Conservation (phyloP, 192 early-diverging fungal genomes). For the Spinellus fusiger region DNA sequence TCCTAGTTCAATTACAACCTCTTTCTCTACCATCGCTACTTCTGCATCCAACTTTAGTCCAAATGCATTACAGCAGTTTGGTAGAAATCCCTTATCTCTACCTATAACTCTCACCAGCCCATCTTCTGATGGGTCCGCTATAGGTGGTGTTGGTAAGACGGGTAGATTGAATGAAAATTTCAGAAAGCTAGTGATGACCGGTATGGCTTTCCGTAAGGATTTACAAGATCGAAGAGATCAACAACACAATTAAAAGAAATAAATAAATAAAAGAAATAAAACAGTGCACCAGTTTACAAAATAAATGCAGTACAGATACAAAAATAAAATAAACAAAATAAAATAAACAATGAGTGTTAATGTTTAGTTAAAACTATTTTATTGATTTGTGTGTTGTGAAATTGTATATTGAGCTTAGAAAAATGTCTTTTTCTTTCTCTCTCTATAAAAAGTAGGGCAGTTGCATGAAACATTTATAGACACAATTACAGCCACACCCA, state of each 20-base stretch:
- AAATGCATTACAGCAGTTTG: neutral
- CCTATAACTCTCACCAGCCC: neutral
- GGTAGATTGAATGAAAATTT: constrained; percentile 35
- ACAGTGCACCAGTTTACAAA: no score
- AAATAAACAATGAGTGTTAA: no score
- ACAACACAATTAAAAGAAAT: constrained; percentile 2
- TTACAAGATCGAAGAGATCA: constrained; percentile 30
- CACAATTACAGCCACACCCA: no score
- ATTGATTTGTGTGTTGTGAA: no score
- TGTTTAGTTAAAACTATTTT: no score
- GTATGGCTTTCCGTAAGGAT: constrained; percentile 36
- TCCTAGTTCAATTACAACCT: constrained; percentile 17
- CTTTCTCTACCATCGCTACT: constrained; percentile 20
- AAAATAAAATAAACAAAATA: no score
- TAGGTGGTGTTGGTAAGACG: neutral
- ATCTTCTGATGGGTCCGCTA: neutral
- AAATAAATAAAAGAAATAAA: neutral
- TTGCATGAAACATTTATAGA: no score
- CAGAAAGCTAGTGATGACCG: constrained; percentile 33
- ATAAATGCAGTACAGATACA: no score
- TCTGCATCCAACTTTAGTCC: constrained; percentile 14
- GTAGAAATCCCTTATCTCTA: neutral
- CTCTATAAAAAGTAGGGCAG: no score
- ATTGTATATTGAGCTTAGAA: no score
- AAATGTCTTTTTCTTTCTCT: no score